A percentile compares a stretch with the other conserved stretches of the same genome.
These are phyloP conservation scores for Cokeromyces recurvatus DNA, from an alignment of 371 early-diverging fungal species.

Conservation along the genomic window DNA sequence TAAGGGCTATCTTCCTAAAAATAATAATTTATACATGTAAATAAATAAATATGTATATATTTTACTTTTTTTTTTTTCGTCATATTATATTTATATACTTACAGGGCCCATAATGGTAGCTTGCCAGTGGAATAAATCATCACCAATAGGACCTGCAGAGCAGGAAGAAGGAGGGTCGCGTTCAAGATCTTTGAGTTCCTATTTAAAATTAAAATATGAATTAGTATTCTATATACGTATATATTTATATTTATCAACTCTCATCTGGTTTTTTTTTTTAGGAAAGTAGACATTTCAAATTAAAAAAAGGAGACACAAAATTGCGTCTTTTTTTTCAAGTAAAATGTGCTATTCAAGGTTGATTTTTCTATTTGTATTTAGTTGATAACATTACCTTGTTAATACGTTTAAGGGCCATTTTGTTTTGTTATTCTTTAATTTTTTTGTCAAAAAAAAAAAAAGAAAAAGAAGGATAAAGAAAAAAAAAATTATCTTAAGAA, in stretches of 20 bases:
- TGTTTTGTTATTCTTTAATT: not conserved
- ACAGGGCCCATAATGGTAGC: slow-evolving; percentile 94
- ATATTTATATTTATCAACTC: no score
- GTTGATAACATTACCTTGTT: not conserved
- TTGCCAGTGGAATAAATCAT: slow-evolving; percentile 92
- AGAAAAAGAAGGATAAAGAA: no score
- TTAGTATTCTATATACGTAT: not conserved
- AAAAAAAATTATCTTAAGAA: no score
- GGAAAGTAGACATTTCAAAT: no score
- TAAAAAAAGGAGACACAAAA: no score
- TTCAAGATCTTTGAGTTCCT: slow-evolving; percentile 95
- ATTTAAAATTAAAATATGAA: slow-evolving; percentile 2
- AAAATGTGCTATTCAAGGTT: no score
- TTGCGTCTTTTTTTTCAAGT: no score
- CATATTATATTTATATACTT: not conserved
- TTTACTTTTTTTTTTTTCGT: no score
- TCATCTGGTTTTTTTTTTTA: no score
- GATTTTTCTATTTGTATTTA: no score
- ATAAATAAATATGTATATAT: no score
- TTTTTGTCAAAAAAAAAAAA: no score
- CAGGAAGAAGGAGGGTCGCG: slow-evolving; percentile 94
- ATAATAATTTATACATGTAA: not conserved
- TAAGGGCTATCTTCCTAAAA: slow-evolving; percentile 64
- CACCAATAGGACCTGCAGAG: slow-evolving; percentile 90
- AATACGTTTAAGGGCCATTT: not conserved